Base-by-base conservation (phyloP, 495 filamentous ascomycete genomes). In the Lasiosphaeria ovina region DNA sequence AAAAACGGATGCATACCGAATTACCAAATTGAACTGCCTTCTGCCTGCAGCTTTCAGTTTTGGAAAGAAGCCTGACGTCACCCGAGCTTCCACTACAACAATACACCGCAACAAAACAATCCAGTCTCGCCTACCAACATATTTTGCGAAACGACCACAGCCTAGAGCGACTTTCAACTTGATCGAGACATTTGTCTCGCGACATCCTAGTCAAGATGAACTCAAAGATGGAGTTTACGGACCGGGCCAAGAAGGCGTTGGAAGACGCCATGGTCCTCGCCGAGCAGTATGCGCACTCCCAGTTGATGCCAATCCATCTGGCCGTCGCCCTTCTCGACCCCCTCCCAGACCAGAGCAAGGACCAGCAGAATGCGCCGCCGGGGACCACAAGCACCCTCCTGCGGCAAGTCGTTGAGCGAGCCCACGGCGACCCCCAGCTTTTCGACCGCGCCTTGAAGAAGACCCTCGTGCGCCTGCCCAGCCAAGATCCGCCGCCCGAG, bases 401-500 rank as follows among this genome's bases (percentile, higher is more conserved):
- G 80, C 86, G 88, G 57, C 94, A 98, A 75, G 93, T 97, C 61
- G 81, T 98, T 51, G 93, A 98, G 67, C 88, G 90, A 51, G 94
- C 94, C 50, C 88, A 96, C 71, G 94, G 94, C 67, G 94, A 98
- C 70, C 81, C 90, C 35, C 94, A 97, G 69, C 79, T 86, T 5
- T 84, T 98, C 59, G 91, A 97, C 69, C 85, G 94, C 55, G 80
- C 89, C 6, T 80, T 98, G 54, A 97, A 97, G 81, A 97, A 94
- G 81, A 83, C 80, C 7, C 77, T 98, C 55, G 94, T 98, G 54
- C 88, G 94, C 38, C 77, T 96, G 61, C 93, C 94, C 0, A 93
- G 89, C 65, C 94, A 98, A 78, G 91, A 96, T 60, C 94, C 94
- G 3, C 93, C 94, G 34, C 93, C 94, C 54, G 94, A 98, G 61